phyloP scores from a whole-genome alignment of 768 basidiomycete species.

The Leccinum variicolor region DNA sequence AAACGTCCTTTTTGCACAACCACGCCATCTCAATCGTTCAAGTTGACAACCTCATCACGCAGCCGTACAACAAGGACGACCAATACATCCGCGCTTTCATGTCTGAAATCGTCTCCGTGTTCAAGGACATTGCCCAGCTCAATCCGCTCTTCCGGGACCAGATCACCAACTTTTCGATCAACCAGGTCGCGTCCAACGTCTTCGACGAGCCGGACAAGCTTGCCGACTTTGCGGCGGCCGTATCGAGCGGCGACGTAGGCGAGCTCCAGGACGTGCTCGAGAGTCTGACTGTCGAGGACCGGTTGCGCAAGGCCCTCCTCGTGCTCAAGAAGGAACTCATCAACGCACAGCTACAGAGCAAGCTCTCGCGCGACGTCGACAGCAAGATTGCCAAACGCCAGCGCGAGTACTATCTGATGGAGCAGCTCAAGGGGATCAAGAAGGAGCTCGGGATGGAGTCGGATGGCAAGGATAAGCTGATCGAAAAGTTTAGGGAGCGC shows the following conservation, averaged over 20 bases:
- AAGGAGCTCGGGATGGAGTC: slow-evolving; percentile 95
- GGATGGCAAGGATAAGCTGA: slow-evolving; percentile 91
- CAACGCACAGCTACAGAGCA: slow-evolving; percentile 92
- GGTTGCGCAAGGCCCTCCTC: slow-evolving; percentile 83
- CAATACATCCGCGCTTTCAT: slow-evolving; percentile 95
- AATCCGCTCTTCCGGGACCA: slow-evolving; percentile 98
- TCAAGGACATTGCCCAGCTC: slow-evolving; percentile 97
- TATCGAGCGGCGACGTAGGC: slow-evolving; percentile 86
- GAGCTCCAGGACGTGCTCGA: slow-evolving; percentile 95
- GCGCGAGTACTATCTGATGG: slow-evolving; percentile 94
- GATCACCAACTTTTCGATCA: slow-evolving; percentile 94
- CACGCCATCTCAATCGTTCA: slow-evolving; percentile 85
- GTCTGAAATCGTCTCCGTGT: slow-evolving; percentile 93
- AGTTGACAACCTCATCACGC: slow-evolving; percentile 77
- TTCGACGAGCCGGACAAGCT: slow-evolving; percentile 98
- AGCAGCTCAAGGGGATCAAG: slow-evolving; percentile 95
- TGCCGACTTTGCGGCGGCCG: slow-evolving; percentile 96
- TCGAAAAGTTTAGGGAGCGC: slow-evolving; percentile 88
- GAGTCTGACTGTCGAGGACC: slow-evolving; percentile 78
- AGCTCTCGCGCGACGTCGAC: slow-evolving; percentile 91
- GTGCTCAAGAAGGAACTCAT: slow-evolving; percentile 98
- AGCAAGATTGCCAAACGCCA: slow-evolving; percentile 93
- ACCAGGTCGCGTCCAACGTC: slow-evolving; percentile 87
- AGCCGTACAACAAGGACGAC: slow-evolving; percentile 87
- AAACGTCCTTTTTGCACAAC: slow-evolving; percentile 81